Base-by-base conservation (phyloP, 495 filamentous ascomycete genomes). In the Lasiosphaeria hispida region DNA sequence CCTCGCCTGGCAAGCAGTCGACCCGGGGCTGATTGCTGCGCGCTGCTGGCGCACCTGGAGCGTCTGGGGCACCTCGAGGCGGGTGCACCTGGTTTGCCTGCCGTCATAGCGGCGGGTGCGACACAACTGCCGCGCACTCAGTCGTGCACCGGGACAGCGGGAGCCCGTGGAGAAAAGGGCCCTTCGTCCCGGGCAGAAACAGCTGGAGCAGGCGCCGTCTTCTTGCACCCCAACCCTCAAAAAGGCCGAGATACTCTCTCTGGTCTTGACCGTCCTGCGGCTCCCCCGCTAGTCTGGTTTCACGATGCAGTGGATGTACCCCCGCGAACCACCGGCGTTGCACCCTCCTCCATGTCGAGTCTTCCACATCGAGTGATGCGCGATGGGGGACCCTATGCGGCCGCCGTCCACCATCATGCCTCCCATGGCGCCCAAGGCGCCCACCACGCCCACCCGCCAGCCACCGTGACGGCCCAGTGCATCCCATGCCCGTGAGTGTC, bases 221-320 rank as follows among this genome's bases (percentile, higher is more conserved):
- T 14, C 51, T 49, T 38, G 44, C 55, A 37, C 53, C 35, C 60
- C 55, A 60, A 42, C 57, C 61, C 60, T 65, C 54, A 63, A 68
- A 56, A 62, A 53, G 57, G 47, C 59, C 61, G 49, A 65, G 60
- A 57, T 36, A 48, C 55, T n/a, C 55, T 51, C 53, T 57, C 58
- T 40, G 62, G 48, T 43, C 59, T 66, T 63, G 58, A 47, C 55
- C 62, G 43, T 58, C 61, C 53, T 63, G 54, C 45, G 68, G 64
- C 57, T 57, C 44, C 57, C 60, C 57, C 60, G 50, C 61, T 62
- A 63, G 62, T 57, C 63, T 68, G 67, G 67, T 68, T 68, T 60
- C 68, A 71, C 63, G 63, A 71, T 71, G 66, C 63, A 61, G 54
- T 65, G 60, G 57, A 67, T 62, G 64, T 61, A 69, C 67, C 58